Evolutionary conservation across 345 rosid species (phyloP), one percentile per base, ranked within the genome.

Genomic region (Physaria fendleri): DNA sequence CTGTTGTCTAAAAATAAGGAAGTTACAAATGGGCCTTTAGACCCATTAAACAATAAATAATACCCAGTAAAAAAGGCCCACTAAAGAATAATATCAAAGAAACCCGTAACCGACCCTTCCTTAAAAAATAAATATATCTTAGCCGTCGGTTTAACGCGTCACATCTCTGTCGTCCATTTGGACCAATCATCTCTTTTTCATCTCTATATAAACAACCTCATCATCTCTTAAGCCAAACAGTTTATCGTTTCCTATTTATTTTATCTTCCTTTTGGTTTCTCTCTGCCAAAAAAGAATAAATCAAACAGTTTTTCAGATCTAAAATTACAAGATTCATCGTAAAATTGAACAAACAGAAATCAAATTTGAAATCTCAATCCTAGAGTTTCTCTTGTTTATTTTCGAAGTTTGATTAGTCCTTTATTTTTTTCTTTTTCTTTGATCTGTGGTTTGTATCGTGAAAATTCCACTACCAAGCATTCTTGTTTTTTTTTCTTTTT

Each of bases 41-140:
- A 56, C 66, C 66, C 66, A 47, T 32, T 51, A 32, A 51, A 8
- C 7, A 32, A 51, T n/a, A n/a, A n/a, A n/a, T n/a, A n/a, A n/a
- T n/a, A n/a, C n/a, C n/a, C n/a, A n/a, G n/a, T n/a, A n/a, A n/a
- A n/a, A n/a, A n/a, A n/a, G n/a, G n/a, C n/a, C n/a, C n/a, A n/a
- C n/a, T 14, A 16, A 4, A 3, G 5, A 44, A 18, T 13, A 15
- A 50, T 35, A 51, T 55, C 10, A 66, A 58, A 40, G 59, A 16
- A 66, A 66, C n/a, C 65, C 59, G 65, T 59, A 59, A 67, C 72
- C 66, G 60, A 59, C 54, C 33, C 60, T 2, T 24, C 24, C 34
- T 27, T 60, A 1, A 1, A 10, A 4, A 5, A 6, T 17, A 33
- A 25, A 2, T 0, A 25, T 4, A 68, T 68, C 61, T 1, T 11